Evolutionary conservation across 1,284 basidiomycete species (phyloP).

Genomic region (Rhodotorula sp.): DNA sequence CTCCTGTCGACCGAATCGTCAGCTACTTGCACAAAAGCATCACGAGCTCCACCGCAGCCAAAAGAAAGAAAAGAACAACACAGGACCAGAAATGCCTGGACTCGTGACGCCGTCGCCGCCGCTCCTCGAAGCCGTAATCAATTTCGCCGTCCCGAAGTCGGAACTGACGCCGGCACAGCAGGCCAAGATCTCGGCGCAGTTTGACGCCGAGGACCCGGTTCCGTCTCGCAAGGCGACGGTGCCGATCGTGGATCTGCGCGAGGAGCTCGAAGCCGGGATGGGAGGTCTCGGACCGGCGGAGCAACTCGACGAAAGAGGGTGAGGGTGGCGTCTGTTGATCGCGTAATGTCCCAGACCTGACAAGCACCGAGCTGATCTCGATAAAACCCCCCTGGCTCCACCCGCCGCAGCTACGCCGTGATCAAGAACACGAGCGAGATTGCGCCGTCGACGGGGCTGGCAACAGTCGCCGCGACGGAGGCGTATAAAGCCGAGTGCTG

Average conservation of each 20-base stretch:
- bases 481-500: constrained; percentile 43
- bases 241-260: constrained; percentile 42
- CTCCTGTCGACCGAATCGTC: background rate
- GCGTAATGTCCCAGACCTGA: background rate
- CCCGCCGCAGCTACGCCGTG: constrained; percentile 37
- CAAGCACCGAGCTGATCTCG: background rate
- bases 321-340: background rate
- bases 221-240: constrained; percentile 41
- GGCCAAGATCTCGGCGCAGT: constrained; percentile 2
- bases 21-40: background rate
- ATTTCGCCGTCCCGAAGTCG: constrained; percentile 41
- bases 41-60: background rate
- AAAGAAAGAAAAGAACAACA: background rate
- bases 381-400: too few relatives aligned
- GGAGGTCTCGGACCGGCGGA: background rate
- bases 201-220: constrained; percentile 34
- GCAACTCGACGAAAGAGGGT: constrained; percentile 43
- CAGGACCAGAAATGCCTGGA: constrained; percentile 44
- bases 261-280: constrained; percentile 29
- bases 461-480: constrained; percentile 41
- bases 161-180: constrained; percentile 34
- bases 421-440: constrained; percentile 36
- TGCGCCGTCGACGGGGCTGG: constrained; percentile 25
- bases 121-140: constrained; percentile 39
- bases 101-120: constrained; percentile 1